Percentiles rank a stretch among this genome's conserved stretches.
Conservation (phyloP, 495 filamentous ascomycete species). For the Aspergillus bertholletiae region DNA sequence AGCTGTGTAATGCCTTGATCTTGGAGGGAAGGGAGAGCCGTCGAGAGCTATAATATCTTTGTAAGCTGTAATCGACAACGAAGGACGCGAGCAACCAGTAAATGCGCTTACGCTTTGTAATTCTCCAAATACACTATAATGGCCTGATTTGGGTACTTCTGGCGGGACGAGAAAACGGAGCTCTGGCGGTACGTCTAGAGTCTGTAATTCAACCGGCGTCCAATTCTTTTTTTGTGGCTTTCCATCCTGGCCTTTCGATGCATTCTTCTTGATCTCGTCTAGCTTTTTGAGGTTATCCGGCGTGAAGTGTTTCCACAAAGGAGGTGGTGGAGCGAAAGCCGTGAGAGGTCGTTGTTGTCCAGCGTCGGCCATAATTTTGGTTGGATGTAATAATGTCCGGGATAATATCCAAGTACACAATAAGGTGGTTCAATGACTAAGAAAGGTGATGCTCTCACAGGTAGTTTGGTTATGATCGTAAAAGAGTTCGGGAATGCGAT, state of each 20-base stretch:
- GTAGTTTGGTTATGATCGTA: too few relatives aligned
- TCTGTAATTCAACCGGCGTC: slow-evolving; percentile 44
- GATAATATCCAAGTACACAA: too few relatives aligned
- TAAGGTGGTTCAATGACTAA: background rate
- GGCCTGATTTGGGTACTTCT: slow-evolving; percentile 62
- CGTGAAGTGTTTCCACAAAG: slow-evolving; percentile 89
- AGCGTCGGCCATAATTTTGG: slow-evolving; percentile 47
- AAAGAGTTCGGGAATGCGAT: background rate
- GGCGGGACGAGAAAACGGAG: slow-evolving; percentile 81
- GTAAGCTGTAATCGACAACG: background rate
- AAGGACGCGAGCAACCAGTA: too few relatives aligned
- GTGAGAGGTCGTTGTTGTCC: slow-evolving; percentile 47
- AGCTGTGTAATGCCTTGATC: slow-evolving; percentile 68
- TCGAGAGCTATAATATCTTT: slow-evolving; percentile 40
- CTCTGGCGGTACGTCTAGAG: slow-evolving; percentile 64
- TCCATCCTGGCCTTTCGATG: slow-evolving; percentile 37
- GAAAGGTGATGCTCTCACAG: too few relatives aligned
- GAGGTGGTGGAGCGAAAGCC: slow-evolving; percentile 78
- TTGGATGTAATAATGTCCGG: background rate
- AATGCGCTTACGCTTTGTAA: slow-evolving; percentile 58
- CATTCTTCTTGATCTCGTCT: slow-evolving; percentile 47
- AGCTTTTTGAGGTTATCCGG: slow-evolving; percentile 68
- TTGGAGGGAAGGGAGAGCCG: slow-evolving; percentile 63
- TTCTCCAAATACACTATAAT: slow-evolving; percentile 73
- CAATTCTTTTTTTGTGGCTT: slow-evolving; percentile 32